phyloP scores from a whole-genome alignment of 129 eudicot genomes.

The Kitagawia praeruptora region DNA sequence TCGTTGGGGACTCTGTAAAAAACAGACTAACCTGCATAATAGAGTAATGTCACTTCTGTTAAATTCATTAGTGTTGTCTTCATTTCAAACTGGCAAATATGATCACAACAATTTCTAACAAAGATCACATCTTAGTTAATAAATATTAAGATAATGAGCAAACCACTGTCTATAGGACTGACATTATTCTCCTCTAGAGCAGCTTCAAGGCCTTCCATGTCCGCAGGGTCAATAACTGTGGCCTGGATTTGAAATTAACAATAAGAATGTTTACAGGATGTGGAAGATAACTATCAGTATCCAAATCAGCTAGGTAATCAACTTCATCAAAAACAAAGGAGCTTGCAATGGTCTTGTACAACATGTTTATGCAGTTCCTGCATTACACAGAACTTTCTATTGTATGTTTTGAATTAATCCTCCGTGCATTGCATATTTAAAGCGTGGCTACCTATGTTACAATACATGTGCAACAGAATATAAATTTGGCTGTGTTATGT shows the following conservation, averaged over 20 bases:
- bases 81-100: not conserved
- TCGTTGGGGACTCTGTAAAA: conserved; percentile 91
- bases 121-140: not conserved
- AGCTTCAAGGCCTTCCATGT: conserved; percentile 52
- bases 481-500: not conserved
- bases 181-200: conserved; percentile 61
- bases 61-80: not conserved
- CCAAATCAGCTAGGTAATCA: not conserved
- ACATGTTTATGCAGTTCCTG: not conserved
- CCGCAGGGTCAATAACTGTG: conserved; percentile 83
- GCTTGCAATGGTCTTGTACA: not conserved
- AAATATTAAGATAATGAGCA: not conserved
- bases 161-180: conserved; percentile 15
- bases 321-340: not conserved
- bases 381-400: not conserved
- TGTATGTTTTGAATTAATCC: not conserved
- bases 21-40: conserved; percentile 60
- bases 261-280: not conserved
- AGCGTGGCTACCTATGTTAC: not conserved
- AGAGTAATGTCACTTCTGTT: not conserved
- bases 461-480: not conserved
- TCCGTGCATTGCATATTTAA: not conserved
- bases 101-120: not conserved
- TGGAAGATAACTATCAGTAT: not conserved
- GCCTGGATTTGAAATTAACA: conserved; percentile 32